Evolutionary conservation across 768 basidiomycete genomes (phyloP).

Genomic region (Amanita fuliginea): DNA sequence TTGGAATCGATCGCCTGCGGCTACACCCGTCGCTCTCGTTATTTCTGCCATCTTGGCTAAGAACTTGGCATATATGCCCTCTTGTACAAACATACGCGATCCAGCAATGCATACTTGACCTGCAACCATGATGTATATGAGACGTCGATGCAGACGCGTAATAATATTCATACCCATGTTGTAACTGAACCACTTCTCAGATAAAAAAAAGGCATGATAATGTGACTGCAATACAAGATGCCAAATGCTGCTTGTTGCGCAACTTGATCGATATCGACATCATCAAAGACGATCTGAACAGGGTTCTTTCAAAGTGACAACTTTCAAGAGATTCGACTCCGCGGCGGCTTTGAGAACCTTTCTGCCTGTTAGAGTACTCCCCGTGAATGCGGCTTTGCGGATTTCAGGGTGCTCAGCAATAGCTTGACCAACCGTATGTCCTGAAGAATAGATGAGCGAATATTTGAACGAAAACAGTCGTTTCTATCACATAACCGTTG

Average conservation of each 20-base stretch:
- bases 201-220: not conserved
- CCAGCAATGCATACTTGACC: conserved; percentile 85
- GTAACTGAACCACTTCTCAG: not conserved
- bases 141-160: too few species aligned
- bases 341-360: conserved; percentile 67
- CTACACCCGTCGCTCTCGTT: conserved; percentile 34
- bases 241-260: conserved; percentile 57
- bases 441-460: conserved; percentile 10
- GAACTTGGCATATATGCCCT: conserved; percentile 74
- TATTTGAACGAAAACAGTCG: not conserved
- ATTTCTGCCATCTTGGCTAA: conserved; percentile 47
- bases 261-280: conserved; percentile 54
- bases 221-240: conserved; percentile 41
- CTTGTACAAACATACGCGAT: conserved; percentile 79
- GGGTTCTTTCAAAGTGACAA: conserved; percentile 59
- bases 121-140: conserved; percentile 30
- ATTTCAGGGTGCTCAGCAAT: conserved; percentile 55
- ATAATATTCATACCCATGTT: too few species aligned
- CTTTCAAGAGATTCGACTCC: conserved; percentile 62
- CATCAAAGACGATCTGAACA: conserved; percentile 54
- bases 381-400: conserved; percentile 50
- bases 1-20: conserved; percentile 60
- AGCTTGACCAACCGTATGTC: conserved; percentile 50
- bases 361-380: conserved; percentile 63
- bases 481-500: conserved; percentile 37